Conservation (phyloP, 2,329 filamentous ascomycete genomes). For the Sporothrix protearum region DNA sequence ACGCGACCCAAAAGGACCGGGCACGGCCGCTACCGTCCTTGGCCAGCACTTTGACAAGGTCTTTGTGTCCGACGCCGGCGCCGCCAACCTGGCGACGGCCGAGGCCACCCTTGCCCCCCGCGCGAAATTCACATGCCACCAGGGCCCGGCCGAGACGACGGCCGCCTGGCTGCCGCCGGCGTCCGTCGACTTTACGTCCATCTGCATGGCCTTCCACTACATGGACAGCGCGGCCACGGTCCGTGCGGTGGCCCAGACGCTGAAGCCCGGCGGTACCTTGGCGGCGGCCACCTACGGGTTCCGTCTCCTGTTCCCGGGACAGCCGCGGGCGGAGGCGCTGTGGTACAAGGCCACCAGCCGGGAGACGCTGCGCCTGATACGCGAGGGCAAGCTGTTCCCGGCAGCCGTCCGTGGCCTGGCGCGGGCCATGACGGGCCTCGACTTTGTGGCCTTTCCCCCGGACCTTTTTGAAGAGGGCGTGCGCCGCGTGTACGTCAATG, state of each 20-base stretch:
- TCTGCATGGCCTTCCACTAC: constrained; percentile 30
- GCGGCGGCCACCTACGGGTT: constrained; percentile 28
- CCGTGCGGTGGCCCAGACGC: constrained; percentile 24
- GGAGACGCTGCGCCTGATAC: constrained; percentile 26
- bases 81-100: constrained; percentile 24
- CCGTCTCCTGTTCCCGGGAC: constrained; percentile 26
- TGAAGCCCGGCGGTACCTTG: constrained; percentile 26
- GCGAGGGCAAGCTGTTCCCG: constrained; percentile 27
- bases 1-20: constrained; percentile 23
- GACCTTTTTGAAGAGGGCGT: constrained; percentile 27
- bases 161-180: constrained; percentile 18
- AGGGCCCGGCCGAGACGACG: constrained; percentile 26
- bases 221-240: constrained; percentile 26
- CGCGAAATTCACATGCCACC: constrained; percentile 21
- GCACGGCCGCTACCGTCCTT: constrained; percentile 25
- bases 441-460: constrained; percentile 25
- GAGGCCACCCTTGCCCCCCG: constrained; percentile 17
- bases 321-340: constrained; percentile 20
- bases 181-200: constrained; percentile 27
- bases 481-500: constrained; percentile 24
- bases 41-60: constrained; percentile 21
- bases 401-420: constrained; percentile 26
- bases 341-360: constrained; percentile 25
- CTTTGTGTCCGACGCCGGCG: constrained; percentile 26
- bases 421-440: constrained; percentile 26